Conservation (phyloP, 768 basidiomycete genomes). For the Macrolepiota albuminosa region DNA sequence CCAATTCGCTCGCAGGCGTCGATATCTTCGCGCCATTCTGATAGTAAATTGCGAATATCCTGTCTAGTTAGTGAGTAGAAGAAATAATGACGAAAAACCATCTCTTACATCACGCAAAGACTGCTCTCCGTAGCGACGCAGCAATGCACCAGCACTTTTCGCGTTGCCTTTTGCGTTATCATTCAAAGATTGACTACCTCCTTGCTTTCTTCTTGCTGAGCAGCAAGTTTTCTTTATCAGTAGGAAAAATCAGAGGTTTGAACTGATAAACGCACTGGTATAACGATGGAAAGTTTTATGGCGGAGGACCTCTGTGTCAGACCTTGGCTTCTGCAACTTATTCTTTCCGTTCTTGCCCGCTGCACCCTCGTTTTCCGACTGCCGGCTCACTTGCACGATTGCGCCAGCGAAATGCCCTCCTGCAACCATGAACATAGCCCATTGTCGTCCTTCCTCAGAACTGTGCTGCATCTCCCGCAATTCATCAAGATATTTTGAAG, state of each 20-base stretch:
- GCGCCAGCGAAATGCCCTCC: constrained; percentile 98
- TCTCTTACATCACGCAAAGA: constrained; percentile 79
- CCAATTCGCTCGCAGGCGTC: constrained; percentile 86
- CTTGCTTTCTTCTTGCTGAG: constrained; percentile 93
- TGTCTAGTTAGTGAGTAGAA: constrained; percentile 23
- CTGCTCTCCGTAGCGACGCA: constrained; percentile 94
- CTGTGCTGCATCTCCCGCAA: constrained; percentile 61
- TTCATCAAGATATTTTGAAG: constrained; percentile 50
- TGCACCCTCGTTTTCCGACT: constrained; percentile 40
- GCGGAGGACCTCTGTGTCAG: constrained; percentile 75
- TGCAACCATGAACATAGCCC: constrained; percentile 96
- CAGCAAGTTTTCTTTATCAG: constrained; percentile 7
- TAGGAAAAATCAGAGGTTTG: neutral
- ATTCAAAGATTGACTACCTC: constrained; percentile 88
- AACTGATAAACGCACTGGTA: constrained; percentile 64
- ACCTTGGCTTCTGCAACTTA: constrained; percentile 61
- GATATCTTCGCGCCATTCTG: constrained; percentile 87
- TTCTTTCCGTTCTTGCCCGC: constrained; percentile 41
- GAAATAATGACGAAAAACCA: neutral
- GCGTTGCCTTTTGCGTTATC: constrained; percentile 93
- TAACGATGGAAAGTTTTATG: constrained; percentile 99
- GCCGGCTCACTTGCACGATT: constrained; percentile 64
- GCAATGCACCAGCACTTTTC: constrained; percentile 88
- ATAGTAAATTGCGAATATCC: constrained; percentile 84
- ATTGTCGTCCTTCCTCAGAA: constrained; percentile 58